Evolutionary conservation across 352 stramenopile genomes (phyloP).

Genomic region (Phytophthora rubi): DNA sequence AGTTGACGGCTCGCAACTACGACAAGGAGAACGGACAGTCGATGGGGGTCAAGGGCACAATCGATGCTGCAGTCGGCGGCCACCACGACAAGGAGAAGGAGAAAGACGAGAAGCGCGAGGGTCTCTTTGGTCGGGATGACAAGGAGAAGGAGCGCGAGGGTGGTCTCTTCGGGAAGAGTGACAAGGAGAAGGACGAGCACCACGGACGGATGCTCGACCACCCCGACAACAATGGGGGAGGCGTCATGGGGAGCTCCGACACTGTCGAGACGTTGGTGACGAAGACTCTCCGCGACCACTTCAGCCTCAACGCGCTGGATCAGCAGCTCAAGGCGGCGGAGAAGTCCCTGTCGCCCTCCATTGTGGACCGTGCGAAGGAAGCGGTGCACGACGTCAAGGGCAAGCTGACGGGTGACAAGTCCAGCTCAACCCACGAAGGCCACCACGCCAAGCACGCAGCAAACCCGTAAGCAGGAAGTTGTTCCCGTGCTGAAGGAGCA

Average conservation of each 20-base stretch:
- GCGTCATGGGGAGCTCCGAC: constrained; percentile 31
- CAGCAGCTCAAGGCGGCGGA: constrained; percentile 32
- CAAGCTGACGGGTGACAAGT: constrained; percentile 37
- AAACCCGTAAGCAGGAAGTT: background rate
- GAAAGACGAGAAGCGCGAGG: constrained; percentile 16
- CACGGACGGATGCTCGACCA: constrained; percentile 1
- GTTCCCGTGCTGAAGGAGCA: background rate
- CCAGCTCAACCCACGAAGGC: constrained; percentile 20
- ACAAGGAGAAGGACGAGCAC: constrained; percentile 15
- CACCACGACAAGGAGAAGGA: constrained; percentile 11
- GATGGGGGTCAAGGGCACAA: constrained; percentile 31
- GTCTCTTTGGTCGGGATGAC: background rate
- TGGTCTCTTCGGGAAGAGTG: constrained; percentile 4
- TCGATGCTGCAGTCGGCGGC: constrained; percentile 29
- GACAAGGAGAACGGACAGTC: constrained; percentile 33
- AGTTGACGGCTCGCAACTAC: constrained; percentile 34
- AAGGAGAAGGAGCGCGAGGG: constrained; percentile 11
- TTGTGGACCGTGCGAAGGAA: constrained; percentile 41
- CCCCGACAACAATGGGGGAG: constrained; percentile 29
- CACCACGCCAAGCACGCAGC: constrained; percentile 17
- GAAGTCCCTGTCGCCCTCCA: constrained; percentile 33
- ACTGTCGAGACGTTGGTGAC: constrained; percentile 35
- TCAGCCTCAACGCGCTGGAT: constrained; percentile 28
- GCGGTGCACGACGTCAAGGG: constrained; percentile 38
- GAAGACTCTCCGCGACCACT: constrained; percentile 33